Evolutionary conservation across 108 stramenopile species (phyloP), one percentile per base, ranked within the genome.

Genomic region (Cyclotella atomus): DNA sequence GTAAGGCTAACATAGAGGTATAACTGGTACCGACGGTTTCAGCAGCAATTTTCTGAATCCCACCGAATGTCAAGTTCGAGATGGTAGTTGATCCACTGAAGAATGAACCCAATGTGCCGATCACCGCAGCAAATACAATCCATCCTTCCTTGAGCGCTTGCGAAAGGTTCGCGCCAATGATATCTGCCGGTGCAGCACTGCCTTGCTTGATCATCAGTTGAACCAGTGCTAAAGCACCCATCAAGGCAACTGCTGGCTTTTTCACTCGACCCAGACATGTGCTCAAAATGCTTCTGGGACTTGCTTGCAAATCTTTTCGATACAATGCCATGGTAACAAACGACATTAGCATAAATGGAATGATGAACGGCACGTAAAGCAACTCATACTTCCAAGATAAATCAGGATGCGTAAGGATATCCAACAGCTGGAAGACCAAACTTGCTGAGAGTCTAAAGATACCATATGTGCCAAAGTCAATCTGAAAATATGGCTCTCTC

Each of bases 311-410:
- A 43, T 81, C 75, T n/a, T 85, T 83, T 1, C 82, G 82, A 60
- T 77, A 87, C 17, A 89, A 73, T 19, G 79, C 16, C 76, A 83
- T 81, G 1, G 84, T 87, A 12, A 79, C 36, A 15, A 83, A 15
- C 10, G 88, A 89, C 2, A 89, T 59, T 2, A 90, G 25, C 23
- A 82, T 60, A 67, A 90, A 87, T 0, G 88, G 88, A 43, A 90
- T 84, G 36, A 90, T 61, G 57, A 90, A 90, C 19, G 89, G 89
- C 8, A 79, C 59, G 66, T 85, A 90, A 1, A 90, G 49, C 16
- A 90, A 71, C 68, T 87, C 84, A 57, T 82, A 90, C 49, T 85
- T 86, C 85, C 85, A 89, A 62, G 83, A 83, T 47, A 89, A 41
- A 46, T 70, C 65, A 1, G 84, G 85, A 61, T 83, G 83, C 0